These are phyloP conservation scores for Nicotiana obtusifolia DNA, from an alignment of 257 asterid species.

Conservation along the genomic window DNA sequence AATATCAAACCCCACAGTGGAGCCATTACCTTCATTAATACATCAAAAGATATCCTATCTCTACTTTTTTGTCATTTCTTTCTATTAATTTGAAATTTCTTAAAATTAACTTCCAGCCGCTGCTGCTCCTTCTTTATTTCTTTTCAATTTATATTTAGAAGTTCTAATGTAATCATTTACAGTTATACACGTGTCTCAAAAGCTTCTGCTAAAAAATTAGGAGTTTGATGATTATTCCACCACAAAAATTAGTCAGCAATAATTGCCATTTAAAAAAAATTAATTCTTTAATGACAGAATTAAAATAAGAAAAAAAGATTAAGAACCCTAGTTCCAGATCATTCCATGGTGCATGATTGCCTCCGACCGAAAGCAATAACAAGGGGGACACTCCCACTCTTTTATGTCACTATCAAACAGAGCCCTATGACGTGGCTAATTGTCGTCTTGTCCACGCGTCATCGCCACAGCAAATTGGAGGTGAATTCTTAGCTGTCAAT, in stretches of 20 bases:
- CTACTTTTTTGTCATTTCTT: not conserved
- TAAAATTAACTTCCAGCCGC: not conserved
- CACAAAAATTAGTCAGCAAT: not conserved
- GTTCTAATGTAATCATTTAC: not conserved
- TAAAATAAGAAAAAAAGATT: not conserved
- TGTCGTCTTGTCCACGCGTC: conserved; percentile 26
- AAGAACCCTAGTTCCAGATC: not conserved
- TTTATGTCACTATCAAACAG: conserved; percentile 15
- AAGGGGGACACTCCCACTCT: not conserved
- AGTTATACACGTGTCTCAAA: not conserved
- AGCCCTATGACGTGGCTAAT: conserved; percentile 24
- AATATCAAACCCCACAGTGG: not conserved
- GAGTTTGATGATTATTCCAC: not conserved
- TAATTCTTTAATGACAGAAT: not conserved
- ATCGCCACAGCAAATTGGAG: conserved; percentile 15
- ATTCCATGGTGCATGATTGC: not conserved
- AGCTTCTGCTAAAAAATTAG: not conserved
- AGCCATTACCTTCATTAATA: not conserved
- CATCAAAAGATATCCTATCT: not conserved
- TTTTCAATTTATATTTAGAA: not conserved
- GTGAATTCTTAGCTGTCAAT: conserved; percentile 14
- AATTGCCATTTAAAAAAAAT: not conserved
- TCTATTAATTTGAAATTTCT: not conserved
- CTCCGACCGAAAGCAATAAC: not conserved
- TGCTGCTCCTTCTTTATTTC: not conserved